A percentile compares a stretch with the other conserved stretches of the same genome.
phyloP scores from a whole-genome alignment of 176 grass and related monocot species.

The Carex scoparia region DNA sequence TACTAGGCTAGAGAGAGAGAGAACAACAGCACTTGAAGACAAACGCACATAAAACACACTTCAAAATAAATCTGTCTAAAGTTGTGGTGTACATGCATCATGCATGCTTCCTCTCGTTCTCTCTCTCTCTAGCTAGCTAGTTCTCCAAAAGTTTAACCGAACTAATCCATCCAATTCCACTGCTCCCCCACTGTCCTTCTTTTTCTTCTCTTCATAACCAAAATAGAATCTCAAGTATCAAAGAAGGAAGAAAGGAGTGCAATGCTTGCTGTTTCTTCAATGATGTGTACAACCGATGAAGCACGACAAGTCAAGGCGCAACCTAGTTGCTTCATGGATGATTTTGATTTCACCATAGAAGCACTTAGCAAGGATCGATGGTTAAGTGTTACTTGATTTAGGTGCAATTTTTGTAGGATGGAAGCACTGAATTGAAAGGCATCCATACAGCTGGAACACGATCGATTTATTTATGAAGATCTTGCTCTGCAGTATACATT shows the following conservation, averaged over 20 bases:
- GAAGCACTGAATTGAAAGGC: no score
- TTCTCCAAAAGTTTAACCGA: background rate
- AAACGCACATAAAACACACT: slow-evolving; percentile 28
- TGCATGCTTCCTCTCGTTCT: slow-evolving; percentile 28
- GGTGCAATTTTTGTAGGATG: no score
- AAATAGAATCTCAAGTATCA: background rate
- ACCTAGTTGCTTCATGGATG: slow-evolving; percentile 12
- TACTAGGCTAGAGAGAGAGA: slow-evolving; percentile 40
- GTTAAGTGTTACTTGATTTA: no score
- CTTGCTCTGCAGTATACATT: no score
- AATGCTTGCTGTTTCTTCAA: slow-evolving; percentile 53
- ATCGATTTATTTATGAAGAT: no score
- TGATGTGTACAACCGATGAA: slow-evolving; percentile 20
- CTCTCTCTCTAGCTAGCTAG: background rate
- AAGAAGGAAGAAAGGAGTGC: background rate
- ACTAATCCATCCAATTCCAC: background rate
- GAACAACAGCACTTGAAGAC: slow-evolving; percentile 36
- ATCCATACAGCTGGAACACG: no score
- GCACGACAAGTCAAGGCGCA: slow-evolving; percentile 8
- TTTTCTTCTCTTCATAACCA: background rate
- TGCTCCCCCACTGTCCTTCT: slow-evolving; percentile 8
- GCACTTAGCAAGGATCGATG: no score
- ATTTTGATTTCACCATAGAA: slow-evolving; percentile 53
- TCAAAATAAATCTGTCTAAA: slow-evolving; percentile 51
- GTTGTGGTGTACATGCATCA: slow-evolving; percentile 56